Conservation (phyloP, 176 grass and related monocot genomes). For the Aechmea fasciata region DNA sequence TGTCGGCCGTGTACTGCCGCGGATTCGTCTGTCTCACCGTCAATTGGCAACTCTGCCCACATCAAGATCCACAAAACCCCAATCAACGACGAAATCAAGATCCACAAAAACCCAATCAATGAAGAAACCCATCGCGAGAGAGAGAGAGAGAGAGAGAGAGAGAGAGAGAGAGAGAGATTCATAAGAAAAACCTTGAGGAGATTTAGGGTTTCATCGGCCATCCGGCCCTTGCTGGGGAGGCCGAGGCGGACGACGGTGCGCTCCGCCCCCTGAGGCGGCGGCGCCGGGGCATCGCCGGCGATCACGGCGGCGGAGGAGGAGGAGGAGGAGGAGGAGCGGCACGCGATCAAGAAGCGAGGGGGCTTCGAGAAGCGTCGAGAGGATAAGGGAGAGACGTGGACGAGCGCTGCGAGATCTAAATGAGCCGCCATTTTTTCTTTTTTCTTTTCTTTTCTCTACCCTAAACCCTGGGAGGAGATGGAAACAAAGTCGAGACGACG, state of each 20-base stretch:
- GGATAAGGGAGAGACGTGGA: slow-evolving; percentile 7
- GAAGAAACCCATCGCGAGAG: no score
- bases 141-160: no score
- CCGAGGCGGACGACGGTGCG: slow-evolving; percentile 66
- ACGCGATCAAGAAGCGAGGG: slow-evolving; percentile 7
- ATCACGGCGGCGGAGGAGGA: slow-evolving; percentile 17
- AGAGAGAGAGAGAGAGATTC: neutral
- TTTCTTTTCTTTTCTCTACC: neutral
- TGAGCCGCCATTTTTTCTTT: neutral
- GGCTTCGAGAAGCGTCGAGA: slow-evolving; percentile 2
- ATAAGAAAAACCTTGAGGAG: slow-evolving; percentile 50
- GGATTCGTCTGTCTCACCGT: slow-evolving; percentile 73
- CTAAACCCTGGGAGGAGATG: neutral
- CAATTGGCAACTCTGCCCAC: slow-evolving; percentile 67
- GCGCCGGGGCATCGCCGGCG: slow-evolving; percentile 4
- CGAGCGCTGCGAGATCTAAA: slow-evolving; percentile 1
- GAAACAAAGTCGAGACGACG: neutral
- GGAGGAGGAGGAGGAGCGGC: neutral
- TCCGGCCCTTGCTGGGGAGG: slow-evolving; percentile 84
- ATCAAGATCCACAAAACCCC: slow-evolving; percentile 9
- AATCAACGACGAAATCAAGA: neutral
- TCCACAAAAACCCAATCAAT: no score
- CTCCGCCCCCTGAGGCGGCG: slow-evolving; percentile 13
- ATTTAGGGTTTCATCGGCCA: slow-evolving; percentile 85
- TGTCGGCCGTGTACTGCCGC: slow-evolving; percentile 78